Percentiles rank a stretch among this genome's conserved stretches.
Conservation (phyloP, 208 protist genomes). For the Endotrypanum monterogeii region DNA sequence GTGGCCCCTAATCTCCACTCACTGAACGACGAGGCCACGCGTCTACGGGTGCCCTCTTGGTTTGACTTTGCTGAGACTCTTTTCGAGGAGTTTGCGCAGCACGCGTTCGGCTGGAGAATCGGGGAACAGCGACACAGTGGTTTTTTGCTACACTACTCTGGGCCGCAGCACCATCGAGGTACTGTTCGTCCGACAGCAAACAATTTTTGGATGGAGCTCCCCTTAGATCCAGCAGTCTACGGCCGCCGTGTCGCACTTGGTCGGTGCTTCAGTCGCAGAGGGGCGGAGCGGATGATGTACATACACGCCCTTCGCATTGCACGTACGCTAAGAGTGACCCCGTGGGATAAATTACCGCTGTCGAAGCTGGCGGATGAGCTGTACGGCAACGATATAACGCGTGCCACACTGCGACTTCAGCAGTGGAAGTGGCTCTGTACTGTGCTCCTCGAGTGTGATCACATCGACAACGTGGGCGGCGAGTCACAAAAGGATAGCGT, state of each 20-base stretch:
- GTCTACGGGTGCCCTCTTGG: background rate
- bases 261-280: conserved; percentile 48
- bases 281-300: conserved; percentile 54
- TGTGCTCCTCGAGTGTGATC: background rate
- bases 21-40: background rate
- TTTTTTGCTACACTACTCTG: conserved; percentile 56
- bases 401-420: background rate
- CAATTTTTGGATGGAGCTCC: conserved; percentile 74
- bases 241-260: conserved; percentile 55
- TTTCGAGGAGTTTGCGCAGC: conserved; percentile 29
- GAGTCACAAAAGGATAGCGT: background rate
- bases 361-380: conserved; percentile 12
- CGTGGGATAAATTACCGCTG: conserved; percentile 37
- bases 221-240: conserved; percentile 40
- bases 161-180: conserved; percentile 39
- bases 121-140: background rate
- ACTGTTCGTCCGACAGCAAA: conserved; percentile 34
- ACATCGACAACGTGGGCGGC: background rate
- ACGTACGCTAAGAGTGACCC: conserved; percentile 33
- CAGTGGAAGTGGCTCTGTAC: conserved; percentile 18
- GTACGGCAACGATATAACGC: conserved; percentile 23
- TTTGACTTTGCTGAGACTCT: conserved; percentile 11
- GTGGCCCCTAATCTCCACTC: conserved; percentile 24
- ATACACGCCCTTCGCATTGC: conserved; percentile 69
- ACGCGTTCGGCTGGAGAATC: conserved; percentile 13